Base-by-base conservation (phyloP, 2,329 filamentous ascomycete genomes). In the Aspergillus clavatus region DNA sequence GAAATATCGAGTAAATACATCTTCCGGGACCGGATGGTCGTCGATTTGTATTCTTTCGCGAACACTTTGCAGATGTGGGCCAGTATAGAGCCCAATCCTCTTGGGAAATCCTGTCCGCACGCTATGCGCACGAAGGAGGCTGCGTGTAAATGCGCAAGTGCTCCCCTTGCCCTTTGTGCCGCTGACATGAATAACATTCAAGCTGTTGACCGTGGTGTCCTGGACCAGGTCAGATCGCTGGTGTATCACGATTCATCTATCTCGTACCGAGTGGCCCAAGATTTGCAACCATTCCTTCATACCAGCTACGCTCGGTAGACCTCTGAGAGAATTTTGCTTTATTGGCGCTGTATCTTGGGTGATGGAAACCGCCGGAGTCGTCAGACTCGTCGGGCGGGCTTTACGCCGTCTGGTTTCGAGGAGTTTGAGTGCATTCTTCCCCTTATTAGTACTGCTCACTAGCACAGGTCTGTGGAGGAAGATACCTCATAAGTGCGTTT, bases 131-230 rank as follows among this genome's bases (percentile, higher is more conserved):
- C 71, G 67, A 36, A 88, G 74, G 49, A 87, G 81, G 6, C 45
- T 50, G 2, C 47, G 36, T 1, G 47, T 52, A 26, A 84, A 86
- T 29, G 83, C 83, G 58, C 83, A 87, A 1, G 83, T 86, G 57
- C 79, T 84, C 22, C 84, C 85, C 66, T 88, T 89, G 4, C 85
- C 85, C 63, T 88, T 88, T n/a, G 84, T 88, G 4, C 85, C 85
- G 19, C 84, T 79, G 21, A 89, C 77, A 65, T 87, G 84, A 29
- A 89, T 62, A 21, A 86, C 74, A 53, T 85, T 85, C 23, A 87
- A 67, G n/a, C 70, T 69, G 53, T 80, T 67, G 29, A 87, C 66
- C 51, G 82, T 78, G 10, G 22, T 33, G 29, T 56, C 54, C 60
- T 65, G 43, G 24, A 43, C 22, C n/a, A 14, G 12, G 39, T 54